Evolutionary conservation across 2,329 filamentous ascomycete species (phyloP).

Genomic region (Phaeosphaeriaceae sp.): DNA sequence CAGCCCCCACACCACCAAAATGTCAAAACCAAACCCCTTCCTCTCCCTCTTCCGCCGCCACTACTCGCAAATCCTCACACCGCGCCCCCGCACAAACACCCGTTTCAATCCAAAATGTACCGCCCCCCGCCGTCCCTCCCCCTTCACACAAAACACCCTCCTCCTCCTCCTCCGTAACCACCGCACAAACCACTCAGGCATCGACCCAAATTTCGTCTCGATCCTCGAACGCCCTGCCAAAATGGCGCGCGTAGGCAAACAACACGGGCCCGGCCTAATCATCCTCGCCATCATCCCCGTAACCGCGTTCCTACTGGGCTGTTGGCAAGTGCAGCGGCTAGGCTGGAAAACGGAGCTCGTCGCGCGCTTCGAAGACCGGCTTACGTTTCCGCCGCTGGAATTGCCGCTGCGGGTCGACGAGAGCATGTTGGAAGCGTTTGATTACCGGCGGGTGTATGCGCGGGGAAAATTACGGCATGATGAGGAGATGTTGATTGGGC

Average conservation of each 20-base stretch:
- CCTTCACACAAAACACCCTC: neutral
- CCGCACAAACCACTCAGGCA: conserved; percentile 58
- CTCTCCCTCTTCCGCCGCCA: conserved; percentile 39
- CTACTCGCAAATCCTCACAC: conserved; percentile 25
- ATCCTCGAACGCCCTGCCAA: conserved; percentile 85
- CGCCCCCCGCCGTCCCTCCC: conserved; percentile 14
- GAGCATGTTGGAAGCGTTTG: conserved; percentile 82
- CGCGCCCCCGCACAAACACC: conserved; percentile 27
- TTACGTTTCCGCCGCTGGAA: conserved; percentile 83
- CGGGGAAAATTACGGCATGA: conserved; percentile 81
- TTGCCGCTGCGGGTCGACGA: conserved; percentile 84
- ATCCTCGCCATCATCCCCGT: conserved; percentile 87
- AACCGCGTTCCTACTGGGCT: conserved; percentile 87
- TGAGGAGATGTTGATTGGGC: conserved; percentile 94
- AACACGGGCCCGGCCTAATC: conserved; percentile 80
- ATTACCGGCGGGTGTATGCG: conserved; percentile 84
- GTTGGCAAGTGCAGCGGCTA: conserved; percentile 93
- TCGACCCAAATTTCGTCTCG: conserved; percentile 77
- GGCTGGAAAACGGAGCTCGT: conserved; percentile 94
- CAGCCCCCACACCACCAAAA: conserved; percentile 18
- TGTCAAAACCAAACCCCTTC: conserved; percentile 45
- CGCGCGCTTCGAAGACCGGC: conserved; percentile 88
- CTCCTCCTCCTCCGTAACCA: conserved; percentile 27
- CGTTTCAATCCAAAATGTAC: conserved; percentile 44
- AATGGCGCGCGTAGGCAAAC: conserved; percentile 75